These are phyloP conservation scores for Glycine latifolia DNA, from an alignment of 306 rosid genomes.

Conservation along the genomic window DNA sequence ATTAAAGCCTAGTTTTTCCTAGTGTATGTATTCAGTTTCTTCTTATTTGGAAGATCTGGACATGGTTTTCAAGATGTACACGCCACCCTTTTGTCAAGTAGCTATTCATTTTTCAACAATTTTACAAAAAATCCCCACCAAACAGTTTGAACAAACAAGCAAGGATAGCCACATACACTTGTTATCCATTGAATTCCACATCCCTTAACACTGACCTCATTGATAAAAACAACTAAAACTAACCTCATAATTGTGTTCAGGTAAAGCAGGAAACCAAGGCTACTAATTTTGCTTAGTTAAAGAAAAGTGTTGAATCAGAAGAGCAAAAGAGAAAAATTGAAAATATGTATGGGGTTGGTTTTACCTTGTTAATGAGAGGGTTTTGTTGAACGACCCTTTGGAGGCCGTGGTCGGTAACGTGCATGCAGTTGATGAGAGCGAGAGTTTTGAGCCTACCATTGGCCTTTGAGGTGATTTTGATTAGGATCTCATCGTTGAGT, in stretches of 20 bases:
- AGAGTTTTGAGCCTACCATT: slow-evolving; percentile 66
- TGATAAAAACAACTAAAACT: slow-evolving; percentile 12
- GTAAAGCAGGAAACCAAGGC: background rate
- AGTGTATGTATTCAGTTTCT: background rate
- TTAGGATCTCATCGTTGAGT: slow-evolving; percentile 56
- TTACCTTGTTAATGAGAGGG: slow-evolving; percentile 71
- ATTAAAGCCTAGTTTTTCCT: background rate
- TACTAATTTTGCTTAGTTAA: background rate
- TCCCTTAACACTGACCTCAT: background rate
- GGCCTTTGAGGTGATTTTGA: slow-evolving; percentile 65
- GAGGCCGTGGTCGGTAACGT: slow-evolving; percentile 73
- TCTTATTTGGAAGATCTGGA: background rate
- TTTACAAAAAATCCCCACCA: background rate
- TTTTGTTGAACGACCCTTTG: slow-evolving; percentile 61
- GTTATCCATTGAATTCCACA: slow-evolving; percentile 43
- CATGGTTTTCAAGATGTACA: slow-evolving; percentile 24
- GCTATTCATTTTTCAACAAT: background rate
- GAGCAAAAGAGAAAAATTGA: slow-evolving; percentile 10
- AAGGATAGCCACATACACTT: slow-evolving; percentile 39
- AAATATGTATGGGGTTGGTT: slow-evolving; percentile 27
- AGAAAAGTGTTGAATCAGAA: slow-evolving; percentile 6
- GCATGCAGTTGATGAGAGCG: slow-evolving; percentile 63
- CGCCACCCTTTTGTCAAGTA: slow-evolving; percentile 18
- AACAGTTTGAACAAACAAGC: slow-evolving; percentile 1
- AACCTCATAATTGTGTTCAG: slow-evolving; percentile 7